Percentiles rank a stretch among this genome's conserved stretches.
These are phyloP conservation scores for Parasitella parasitica DNA, from an alignment of 371 early-diverging fungal species.

Conservation along the genomic window DNA sequence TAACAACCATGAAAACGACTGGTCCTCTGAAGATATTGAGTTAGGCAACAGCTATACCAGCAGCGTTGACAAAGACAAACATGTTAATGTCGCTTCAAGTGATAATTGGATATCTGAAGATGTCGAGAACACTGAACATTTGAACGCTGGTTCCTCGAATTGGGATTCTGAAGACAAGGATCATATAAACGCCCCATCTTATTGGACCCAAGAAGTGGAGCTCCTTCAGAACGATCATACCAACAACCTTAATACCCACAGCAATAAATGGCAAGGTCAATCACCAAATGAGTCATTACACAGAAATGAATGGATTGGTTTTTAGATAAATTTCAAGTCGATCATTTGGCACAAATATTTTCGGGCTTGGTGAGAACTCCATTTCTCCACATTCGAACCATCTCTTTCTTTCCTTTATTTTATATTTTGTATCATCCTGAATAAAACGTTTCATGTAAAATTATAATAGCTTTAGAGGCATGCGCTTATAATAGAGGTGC, in stretches of 20 bases:
- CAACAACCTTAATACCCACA: constrained; percentile 7
- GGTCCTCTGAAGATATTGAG: constrained; percentile 26
- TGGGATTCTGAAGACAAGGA: not conserved
- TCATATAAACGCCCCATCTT: not conserved
- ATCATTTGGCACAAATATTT: not conserved
- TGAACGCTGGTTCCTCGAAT: not conserved
- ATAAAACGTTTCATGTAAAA: not conserved
- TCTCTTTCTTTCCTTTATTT: not conserved
- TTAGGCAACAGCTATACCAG: constrained; percentile 7
- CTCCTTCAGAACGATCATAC: constrained; percentile 16
- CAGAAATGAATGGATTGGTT: constrained; percentile 12
- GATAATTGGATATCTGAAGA: constrained; percentile 6
- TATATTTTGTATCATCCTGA: not conserved
- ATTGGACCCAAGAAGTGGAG: constrained; percentile 5
- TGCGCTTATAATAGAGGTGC: no score
- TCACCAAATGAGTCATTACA: not conserved
- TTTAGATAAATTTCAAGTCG: not conserved
- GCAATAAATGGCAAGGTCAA: constrained; percentile 8
- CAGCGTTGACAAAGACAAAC: not conserved
- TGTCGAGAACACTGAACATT: not conserved
- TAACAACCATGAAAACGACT: constrained; percentile 22
- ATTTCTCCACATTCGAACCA: not conserved
- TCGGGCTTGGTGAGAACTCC: not conserved
- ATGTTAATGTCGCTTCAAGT: not conserved
- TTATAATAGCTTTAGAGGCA: no score